Evolutionary conservation across 306 rosid genomes (phyloP).

Genomic region (Quercus wislizeni): DNA sequence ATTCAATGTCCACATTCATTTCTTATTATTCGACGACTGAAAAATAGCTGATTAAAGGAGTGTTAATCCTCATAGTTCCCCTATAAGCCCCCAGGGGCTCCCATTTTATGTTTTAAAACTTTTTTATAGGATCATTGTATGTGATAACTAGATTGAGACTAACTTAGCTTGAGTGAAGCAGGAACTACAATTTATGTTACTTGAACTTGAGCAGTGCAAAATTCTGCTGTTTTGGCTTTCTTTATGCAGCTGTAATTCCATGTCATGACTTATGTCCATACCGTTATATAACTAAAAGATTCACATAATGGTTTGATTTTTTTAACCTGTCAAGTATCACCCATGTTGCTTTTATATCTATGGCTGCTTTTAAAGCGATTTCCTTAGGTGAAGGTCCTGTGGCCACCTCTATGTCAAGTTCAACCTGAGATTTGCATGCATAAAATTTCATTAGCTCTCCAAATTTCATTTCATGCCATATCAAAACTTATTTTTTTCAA

Average conservation of each 20-base stretch:
- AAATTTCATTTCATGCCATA: conserved; percentile 5
- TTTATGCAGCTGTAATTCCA: neutral
- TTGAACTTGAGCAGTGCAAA: neutral
- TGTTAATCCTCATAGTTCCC: no score
- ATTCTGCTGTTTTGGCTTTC: neutral
- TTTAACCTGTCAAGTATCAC: conserved; percentile 76
- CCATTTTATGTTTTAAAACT: no score
- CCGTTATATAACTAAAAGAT: neutral
- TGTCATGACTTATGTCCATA: neutral
- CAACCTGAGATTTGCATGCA: conserved; percentile 47
- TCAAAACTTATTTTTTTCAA: neutral
- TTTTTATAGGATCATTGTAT: no score
- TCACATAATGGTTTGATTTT: conserved; percentile 6
- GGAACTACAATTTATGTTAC: neutral
- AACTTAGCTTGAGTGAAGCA: no score
- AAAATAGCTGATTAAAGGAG: no score
- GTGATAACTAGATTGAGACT: no score
- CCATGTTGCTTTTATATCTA: conserved; percentile 58
- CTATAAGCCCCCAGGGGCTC: no score
- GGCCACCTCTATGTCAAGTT: conserved; percentile 40
- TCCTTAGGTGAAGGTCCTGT: conserved; percentile 50
- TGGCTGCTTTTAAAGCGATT: conserved; percentile 47
- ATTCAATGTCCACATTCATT: no score
- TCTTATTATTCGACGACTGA: no score
- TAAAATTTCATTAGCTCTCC: conserved; percentile 1